Evolutionary conservation across 2,329 filamentous ascomycete genomes (phyloP).

Genomic region (Cladosporium phlei): DNA sequence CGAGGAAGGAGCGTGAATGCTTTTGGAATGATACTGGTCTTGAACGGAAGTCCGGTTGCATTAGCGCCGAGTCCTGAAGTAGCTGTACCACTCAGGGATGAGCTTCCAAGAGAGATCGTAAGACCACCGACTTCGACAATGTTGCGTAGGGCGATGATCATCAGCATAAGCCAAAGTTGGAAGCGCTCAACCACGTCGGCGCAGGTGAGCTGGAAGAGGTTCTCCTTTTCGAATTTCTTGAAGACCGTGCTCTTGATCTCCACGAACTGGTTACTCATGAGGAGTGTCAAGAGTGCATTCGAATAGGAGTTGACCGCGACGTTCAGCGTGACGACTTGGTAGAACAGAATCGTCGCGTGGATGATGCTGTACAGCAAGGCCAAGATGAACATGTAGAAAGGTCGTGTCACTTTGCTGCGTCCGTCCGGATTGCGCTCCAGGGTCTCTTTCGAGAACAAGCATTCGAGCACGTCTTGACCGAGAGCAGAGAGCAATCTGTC

Average conservation of each 20-base stretch:
- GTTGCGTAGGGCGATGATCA: conserved; percentile 93
- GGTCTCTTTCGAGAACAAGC: conserved; percentile 87
- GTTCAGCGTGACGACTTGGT: conserved; percentile 95
- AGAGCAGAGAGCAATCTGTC: conserved; percentile 86
- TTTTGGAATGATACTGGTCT: conserved; percentile 70
- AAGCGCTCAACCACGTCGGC: conserved; percentile 96
- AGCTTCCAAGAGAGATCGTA: conserved; percentile 44
- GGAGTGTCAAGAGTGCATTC: conserved; percentile 83
- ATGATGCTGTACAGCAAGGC: conserved; percentile 82
- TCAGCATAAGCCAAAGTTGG: conserved; percentile 93
- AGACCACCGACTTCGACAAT: conserved; percentile 91
- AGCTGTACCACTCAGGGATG: conserved; percentile 17
- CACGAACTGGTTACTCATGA: conserved; percentile 97
- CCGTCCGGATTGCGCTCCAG: conserved; percentile 82
- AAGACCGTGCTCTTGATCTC: conserved; percentile 98
- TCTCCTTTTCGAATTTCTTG: conserved; percentile 98
- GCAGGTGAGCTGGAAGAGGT: conserved; percentile 91
- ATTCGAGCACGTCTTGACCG: conserved; percentile 94
- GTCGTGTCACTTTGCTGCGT: conserved; percentile 82
- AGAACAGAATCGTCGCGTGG: conserved; percentile 85
- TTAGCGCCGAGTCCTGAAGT: conserved; percentile 34
- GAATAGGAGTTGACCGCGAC: conserved; percentile 98
- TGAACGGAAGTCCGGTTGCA: conserved; percentile 43
- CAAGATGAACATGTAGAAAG: conserved; percentile 85
- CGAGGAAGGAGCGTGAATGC: conserved; percentile 86